Evolutionary conservation across 2,329 filamentous ascomycete genomes (phyloP), one percentile per base, ranked within the genome.

Genomic region (Pyrenochaeta sp.): DNA sequence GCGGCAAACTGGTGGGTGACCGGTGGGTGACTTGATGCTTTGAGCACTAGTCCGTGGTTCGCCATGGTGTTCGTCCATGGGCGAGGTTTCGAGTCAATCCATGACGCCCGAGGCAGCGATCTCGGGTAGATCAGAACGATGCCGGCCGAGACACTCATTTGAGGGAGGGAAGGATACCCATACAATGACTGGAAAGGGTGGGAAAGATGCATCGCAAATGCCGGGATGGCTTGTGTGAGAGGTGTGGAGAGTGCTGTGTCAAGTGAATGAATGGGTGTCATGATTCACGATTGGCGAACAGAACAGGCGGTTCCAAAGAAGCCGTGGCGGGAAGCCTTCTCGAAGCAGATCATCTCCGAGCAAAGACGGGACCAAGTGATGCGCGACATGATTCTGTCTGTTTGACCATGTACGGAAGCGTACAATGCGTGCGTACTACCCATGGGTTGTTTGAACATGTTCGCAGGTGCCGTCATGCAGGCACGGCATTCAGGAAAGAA

Each of bases 371-470:
- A 31, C 33, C n/a, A 31, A 35, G 36, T 32, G 48, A 44, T 51
- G 54, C 59, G 49, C 51, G 51, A 56, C 51, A 60, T 57, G 17
- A 20, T 43, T 46, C n/a, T 39, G 17, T 29, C 47, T 39, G 10
- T 39, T 49, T 49, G 54, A 49, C 31, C 47, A 58, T 56, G 52
- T 45, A 42, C 41, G 51, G 37, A 29, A 30, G 29, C 27, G 30
- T 32, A 49, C 42, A 42, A 49, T 43, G 58, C 40, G 27, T 43
- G 58, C 40, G 27, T 42, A 42, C 30, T 37, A 42, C n/a, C n/a
- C 23, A 18, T 29, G 50, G 51, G 40, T 37, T 54, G 64, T 69
- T 65, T 63, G 63, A 61, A 64, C 60, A 62, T 67, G 66, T 70
- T 69, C 66, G 65, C 66, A 67, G 59, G 54, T 54, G 9, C 49